phyloP scores from a whole-genome alignment of 1,284 basidiomycete genomes.

The Pseudozyma sp. region DNA sequence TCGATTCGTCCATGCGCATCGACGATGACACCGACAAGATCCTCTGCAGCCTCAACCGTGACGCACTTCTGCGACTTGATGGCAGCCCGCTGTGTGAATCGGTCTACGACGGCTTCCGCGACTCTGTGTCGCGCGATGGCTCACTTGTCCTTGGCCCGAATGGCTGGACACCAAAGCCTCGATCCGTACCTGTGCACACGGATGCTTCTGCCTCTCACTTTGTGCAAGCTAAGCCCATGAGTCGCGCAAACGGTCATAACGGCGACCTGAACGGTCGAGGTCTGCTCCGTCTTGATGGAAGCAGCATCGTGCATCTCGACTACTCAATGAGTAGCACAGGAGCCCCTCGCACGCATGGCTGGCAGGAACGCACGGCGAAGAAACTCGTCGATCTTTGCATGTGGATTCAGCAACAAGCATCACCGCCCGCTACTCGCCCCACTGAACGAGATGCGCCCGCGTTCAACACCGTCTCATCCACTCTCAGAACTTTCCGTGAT shows the following conservation, averaged over 20 bases:
- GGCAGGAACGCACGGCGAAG: slow-evolving; percentile 30
- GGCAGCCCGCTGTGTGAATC: slow-evolving; percentile 9
- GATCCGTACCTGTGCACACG: slow-evolving; percentile 21
- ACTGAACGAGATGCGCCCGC: slow-evolving; percentile 12
- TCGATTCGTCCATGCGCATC: slow-evolving; percentile 73
- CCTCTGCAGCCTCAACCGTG: slow-evolving; percentile 74
- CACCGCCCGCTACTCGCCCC: slow-evolving; percentile 9
- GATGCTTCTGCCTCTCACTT: slow-evolving; percentile 39
- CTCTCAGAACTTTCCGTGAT: slow-evolving; percentile 30
- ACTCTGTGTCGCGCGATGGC: slow-evolving; percentile 26
- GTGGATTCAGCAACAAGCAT: slow-evolving; percentile 68
- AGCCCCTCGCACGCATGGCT: background rate
- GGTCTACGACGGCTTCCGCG: slow-evolving; percentile 21
- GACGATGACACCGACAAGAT: slow-evolving; percentile 76
- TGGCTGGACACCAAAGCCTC: slow-evolving; percentile 58
- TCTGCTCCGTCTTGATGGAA: slow-evolving; percentile 33
- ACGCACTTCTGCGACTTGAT: slow-evolving; percentile 70
- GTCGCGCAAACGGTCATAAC: background rate
- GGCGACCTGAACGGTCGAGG: slow-evolving; percentile 11
- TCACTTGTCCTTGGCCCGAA: slow-evolving; percentile 61
- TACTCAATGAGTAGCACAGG: slow-evolving; percentile 23
- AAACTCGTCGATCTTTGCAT: slow-evolving; percentile 62
- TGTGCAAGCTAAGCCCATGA: slow-evolving; percentile 18
- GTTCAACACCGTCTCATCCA: slow-evolving; percentile 23
- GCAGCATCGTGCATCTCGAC: slow-evolving; percentile 66